Base-by-base conservation (phyloP, 2,329 filamentous ascomycete genomes). In the Botryosphaeria dothidea region DNA sequence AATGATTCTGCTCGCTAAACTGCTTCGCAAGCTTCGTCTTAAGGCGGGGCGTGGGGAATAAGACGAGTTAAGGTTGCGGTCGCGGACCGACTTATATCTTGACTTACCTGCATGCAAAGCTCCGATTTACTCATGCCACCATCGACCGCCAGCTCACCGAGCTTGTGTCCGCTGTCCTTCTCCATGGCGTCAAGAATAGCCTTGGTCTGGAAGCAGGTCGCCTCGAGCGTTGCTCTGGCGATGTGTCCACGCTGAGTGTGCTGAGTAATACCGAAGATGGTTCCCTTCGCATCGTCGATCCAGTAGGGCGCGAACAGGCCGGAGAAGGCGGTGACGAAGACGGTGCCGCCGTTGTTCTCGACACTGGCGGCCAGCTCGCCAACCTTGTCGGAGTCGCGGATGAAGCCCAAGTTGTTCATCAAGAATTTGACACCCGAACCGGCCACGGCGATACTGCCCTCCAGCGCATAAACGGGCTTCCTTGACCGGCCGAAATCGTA, bases 111-210 rank as follows among this genome's bases (percentile, higher is more conserved):
- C 93, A 97, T 97, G 79, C 90, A 92, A 64, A 96, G 84, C 74
- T 93, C 90, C 11, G 91, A 94, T 78, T 92, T 94, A 71, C 90
- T 93, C 84, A 97, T 92, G 66, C 93, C 93, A 65, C 93, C 93
- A 73, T 97, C 93, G 48, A 96, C 93, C 36, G 91, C 90, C 48
- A 97, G 83, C 69, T 89, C 86, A 65, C 87, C 84, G 34, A 97
- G 85, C 68, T 87, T 86, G 74, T 93, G 89, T 38, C 89, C 88
- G 62, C 90, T 93, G 79, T 96, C 93, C 70, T 90, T 88, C 73
- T 91, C 92, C 93, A 97, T 97, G 67, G 93, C 92, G 73, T 95
- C 90, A 25, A 97, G 85, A 71, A 97, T 96, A 23, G 93, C 93
- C 71, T 93, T 93, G 25, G 92, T 96, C 79, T 97, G 93, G 83